These are phyloP conservation scores for Tubosaeta brunneosetosa DNA, from an alignment of 768 basidiomycete species.

Conservation along the genomic window DNA sequence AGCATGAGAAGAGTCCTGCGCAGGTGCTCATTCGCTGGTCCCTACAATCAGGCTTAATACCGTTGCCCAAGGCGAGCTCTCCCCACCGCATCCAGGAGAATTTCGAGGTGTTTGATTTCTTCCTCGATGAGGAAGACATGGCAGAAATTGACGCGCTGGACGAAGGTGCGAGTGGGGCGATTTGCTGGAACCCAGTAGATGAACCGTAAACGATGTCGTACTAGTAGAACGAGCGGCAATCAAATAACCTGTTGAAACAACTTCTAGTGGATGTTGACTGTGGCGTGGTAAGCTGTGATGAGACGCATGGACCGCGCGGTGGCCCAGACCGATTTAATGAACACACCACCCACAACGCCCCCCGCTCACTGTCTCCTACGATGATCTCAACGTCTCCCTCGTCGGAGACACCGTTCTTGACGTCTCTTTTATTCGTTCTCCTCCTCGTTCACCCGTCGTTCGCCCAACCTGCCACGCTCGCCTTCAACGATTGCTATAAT, in stretches of 20 bases:
- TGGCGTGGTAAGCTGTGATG: slow-evolving; percentile 26
- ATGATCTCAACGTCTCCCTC: slow-evolving; percentile 17
- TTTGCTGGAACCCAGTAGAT: slow-evolving; percentile 81
- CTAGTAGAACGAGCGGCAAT: background rate
- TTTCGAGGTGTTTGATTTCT: slow-evolving; percentile 67
- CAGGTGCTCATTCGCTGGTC: slow-evolving; percentile 53
- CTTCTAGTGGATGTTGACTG: background rate
- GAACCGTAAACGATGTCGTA: slow-evolving; percentile 4
- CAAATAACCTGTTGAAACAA: background rate
- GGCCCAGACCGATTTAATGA: slow-evolving; percentile 17
- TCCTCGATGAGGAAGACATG: slow-evolving; percentile 61
- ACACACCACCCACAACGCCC: slow-evolving; percentile 5
- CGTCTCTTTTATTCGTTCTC: slow-evolving; percentile 7
- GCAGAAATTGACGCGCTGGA: slow-evolving; percentile 60
- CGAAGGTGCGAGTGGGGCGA: slow-evolving; percentile 60
- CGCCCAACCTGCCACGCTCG: slow-evolving; percentile 58
- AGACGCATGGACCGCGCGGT: slow-evolving; percentile 4
- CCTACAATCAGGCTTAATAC: slow-evolving; percentile 50
- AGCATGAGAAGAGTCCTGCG: slow-evolving; percentile 31
- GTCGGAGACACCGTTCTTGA: slow-evolving; percentile 2
- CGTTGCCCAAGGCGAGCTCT: slow-evolving; percentile 74
- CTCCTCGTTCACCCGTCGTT: slow-evolving; percentile 25
- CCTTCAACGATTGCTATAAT: slow-evolving; percentile 67
- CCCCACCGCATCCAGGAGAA: slow-evolving; percentile 68
- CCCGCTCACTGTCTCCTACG: slow-evolving; percentile 17